A percentile compares a stretch with the other conserved stretches of the same genome.
Evolutionary conservation across 305 asterid species (phyloP).

Genomic region (Solanum hybrid): DNA sequence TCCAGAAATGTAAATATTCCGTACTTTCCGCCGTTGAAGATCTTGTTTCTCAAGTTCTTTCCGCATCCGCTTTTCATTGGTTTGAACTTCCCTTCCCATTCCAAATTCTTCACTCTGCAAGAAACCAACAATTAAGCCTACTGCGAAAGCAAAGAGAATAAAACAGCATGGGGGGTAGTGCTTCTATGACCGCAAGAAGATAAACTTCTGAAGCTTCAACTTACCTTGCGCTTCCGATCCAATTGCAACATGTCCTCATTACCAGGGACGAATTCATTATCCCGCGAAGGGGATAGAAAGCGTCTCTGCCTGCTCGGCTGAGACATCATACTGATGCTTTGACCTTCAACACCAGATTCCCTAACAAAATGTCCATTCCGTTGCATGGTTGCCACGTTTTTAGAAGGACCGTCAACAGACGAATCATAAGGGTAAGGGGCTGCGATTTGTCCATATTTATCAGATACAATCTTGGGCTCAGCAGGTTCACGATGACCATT

Average conservation of each 20-base stretch:
- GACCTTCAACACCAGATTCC: constrained; percentile 61
- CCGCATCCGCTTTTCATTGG: constrained; percentile 59
- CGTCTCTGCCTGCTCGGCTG: constrained; percentile 46
- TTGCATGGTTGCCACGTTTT: constrained; percentile 32
- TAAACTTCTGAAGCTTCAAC: constrained; percentile 1
- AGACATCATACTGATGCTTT: constrained; percentile 37
- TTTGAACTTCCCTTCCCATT: constrained; percentile 62
- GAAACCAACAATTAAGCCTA: constrained; percentile 11
- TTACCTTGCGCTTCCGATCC: constrained; percentile 88
- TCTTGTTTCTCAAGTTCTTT: constrained; percentile 93
- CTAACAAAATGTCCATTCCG: constrained; percentile 57
- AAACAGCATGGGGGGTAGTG: not conserved
- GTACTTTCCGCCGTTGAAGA: constrained; percentile 66
- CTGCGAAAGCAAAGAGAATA: not conserved
- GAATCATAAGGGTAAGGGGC: constrained; percentile 44
- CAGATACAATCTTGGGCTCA: constrained; percentile 57
- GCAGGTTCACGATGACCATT: constrained; percentile 46
- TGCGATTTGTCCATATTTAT: constrained; percentile 48
- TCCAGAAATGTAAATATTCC: constrained; percentile 3
- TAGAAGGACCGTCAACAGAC: constrained; percentile 40
- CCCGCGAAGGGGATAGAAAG: constrained; percentile 36
- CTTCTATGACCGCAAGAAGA: constrained; percentile 5
- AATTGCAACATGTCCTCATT: constrained; percentile 31
- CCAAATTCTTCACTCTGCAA: constrained; percentile 61
- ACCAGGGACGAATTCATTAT: constrained; percentile 28